Percentiles rank a stretch among this genome's conserved stretches.
These are phyloP conservation scores for Reutealis trisperma DNA, from an alignment of 345 rosid genomes.

Conservation along the genomic window DNA sequence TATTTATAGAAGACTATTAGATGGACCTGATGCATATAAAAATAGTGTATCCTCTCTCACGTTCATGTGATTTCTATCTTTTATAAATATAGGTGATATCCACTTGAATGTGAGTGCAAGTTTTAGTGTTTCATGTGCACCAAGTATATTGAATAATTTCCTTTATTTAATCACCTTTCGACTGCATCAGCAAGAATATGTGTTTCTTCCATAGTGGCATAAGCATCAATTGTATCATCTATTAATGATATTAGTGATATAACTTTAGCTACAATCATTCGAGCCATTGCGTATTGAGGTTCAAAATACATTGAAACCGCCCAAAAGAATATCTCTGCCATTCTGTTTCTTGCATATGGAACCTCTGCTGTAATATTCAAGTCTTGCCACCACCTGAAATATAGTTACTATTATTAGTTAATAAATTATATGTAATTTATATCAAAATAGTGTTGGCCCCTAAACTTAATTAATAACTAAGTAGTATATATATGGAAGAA, in stretches of 20 bases:
- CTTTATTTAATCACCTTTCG: not conserved
- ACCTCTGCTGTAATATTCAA: not conserved
- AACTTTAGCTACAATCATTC: slow-evolving; percentile 2
- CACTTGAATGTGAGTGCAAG: too few relatives aligned
- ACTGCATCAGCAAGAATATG: not conserved
- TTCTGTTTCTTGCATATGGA: slow-evolving; percentile 10
- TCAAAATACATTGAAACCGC: not conserved
- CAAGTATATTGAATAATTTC: too few relatives aligned
- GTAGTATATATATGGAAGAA: not conserved
- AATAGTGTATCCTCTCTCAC: too few relatives aligned
- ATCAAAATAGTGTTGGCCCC: too few relatives aligned
- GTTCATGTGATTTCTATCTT: too few relatives aligned
- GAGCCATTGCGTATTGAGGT: not conserved
- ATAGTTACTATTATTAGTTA: too few relatives aligned
- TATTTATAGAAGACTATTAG: too few relatives aligned
- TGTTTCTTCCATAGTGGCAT: slow-evolving; percentile 5
- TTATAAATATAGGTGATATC: too few relatives aligned
- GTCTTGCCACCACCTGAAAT: not conserved
- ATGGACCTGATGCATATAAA: too few relatives aligned
- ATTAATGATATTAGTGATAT: slow-evolving; percentile 1
- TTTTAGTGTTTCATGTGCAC: too few relatives aligned
- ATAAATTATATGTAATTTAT: too few relatives aligned
- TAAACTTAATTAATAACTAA: not conserved
- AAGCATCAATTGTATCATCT: slow-evolving; percentile 6
- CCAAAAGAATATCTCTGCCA: slow-evolving; percentile 12